Base-by-base conservation (phyloP, 805 yeast genomes). In the Candida lessepsii region DNA sequence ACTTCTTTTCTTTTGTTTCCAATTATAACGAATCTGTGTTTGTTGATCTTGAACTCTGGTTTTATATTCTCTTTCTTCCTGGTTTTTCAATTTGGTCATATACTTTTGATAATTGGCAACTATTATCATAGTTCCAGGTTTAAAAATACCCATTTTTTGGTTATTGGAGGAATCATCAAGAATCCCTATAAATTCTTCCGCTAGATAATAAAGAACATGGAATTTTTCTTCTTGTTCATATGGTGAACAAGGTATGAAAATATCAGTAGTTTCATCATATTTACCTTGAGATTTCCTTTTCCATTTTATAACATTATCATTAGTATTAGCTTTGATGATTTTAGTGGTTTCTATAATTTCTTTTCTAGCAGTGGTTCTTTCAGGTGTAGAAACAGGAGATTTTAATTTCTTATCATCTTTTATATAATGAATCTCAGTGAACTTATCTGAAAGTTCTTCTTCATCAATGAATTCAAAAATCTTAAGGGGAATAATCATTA, bases 211-310 rank as follows among this genome's bases (percentile, higher is more conserved):
- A 1, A 82, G 43, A 1, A 75, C 65, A 2, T 65, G 44, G 1
- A 64, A 62, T 9, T 58, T 60, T 50, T 83, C 89, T 5, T 65
- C 61, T 1, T 66, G 44, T 2, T 68, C 51, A 21, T 54, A 61
- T 1, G 67, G 57, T 0, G 57, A 61, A 35, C 75, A 63, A 0
- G 90, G 90, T 8, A 76, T 67, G 47, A 80, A 83, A 0, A 73
- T 50, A 43, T 80, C 85, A 19, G 65, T 63, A 1, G 53, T 53
- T 8, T 60, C 46, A 49, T 78, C 75, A 56, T 80, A 83, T 1
- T 52, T 53, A 0, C 84, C 73, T 15, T 58, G 64, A 4, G 73
- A 66, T 13, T 60, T 61, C 29, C 90, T 60, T 35, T 70, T 63
- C 76, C 85, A 82, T 34, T 60, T 57, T 2, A 82, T 68, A 3